phyloP scores from a whole-genome alignment of 2,329 filamentous ascomycete species.

The Dactylellina parvicollis region DNA sequence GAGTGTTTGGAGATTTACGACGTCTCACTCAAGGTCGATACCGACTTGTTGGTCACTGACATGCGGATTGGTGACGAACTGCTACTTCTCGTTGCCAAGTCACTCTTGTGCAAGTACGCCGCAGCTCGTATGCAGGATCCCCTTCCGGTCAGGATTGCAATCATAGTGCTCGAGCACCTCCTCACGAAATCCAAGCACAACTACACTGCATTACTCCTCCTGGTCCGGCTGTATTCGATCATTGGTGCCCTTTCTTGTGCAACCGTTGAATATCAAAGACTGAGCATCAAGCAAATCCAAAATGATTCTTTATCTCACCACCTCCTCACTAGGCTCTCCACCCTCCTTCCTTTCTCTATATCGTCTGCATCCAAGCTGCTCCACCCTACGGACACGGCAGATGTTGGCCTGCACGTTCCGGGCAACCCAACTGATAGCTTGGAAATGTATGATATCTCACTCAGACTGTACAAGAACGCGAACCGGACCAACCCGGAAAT shows the following conservation, averaged over 20 bases:
- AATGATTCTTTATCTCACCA: conserved; percentile 62
- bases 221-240: conserved; percentile 61
- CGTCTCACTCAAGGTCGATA: conserved; percentile 56
- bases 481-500: conserved; percentile 57
- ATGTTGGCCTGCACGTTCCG: conserved; percentile 50
- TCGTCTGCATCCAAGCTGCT: conserved; percentile 42
- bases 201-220: conserved; percentile 61
- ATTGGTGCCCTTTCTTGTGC: conserved; percentile 61
- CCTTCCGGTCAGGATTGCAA: conserved; percentile 56
- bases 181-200: conserved; percentile 61
- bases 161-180: conserved; percentile 56
- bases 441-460: conserved; percentile 55
- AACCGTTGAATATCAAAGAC: conserved; percentile 60
- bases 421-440: conserved; percentile 49
- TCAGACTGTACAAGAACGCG: conserved; percentile 56
- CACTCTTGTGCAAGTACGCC: conserved; percentile 57
- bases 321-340: conserved; percentile 61
- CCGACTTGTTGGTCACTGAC: conserved; percentile 56
- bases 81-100: conserved; percentile 58
- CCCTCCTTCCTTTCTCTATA: conserved; percentile 59
- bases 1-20: conserved; percentile 54
- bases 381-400: conserved; percentile 46
- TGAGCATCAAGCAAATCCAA: conserved; percentile 62
- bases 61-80: conserved; percentile 58
- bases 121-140: conserved; percentile 53